Conservation (phyloP, 164 flowering plant species). For the Piper betle region DNA sequence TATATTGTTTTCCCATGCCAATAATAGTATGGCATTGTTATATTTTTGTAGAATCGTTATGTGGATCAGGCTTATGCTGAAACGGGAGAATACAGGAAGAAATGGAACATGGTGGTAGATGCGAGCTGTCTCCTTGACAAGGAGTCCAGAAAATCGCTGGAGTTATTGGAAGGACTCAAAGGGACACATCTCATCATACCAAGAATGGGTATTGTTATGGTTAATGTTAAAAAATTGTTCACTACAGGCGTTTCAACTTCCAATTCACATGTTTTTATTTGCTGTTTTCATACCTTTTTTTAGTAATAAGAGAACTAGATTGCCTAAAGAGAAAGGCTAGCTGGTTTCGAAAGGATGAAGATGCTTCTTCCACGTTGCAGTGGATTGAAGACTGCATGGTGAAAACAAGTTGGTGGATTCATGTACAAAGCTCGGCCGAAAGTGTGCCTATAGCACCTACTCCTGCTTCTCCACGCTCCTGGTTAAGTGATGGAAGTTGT, state of each 20-base stretch:
- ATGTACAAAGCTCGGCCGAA: constrained; percentile 58
- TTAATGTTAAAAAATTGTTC: not conserved
- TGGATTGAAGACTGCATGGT: constrained; percentile 84
- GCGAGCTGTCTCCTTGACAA: constrained; percentile 43
- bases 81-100: constrained; percentile 15
- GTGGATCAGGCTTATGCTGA: constrained; percentile 2
- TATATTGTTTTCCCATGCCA: too few species aligned
- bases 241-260: not conserved
- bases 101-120: constrained; percentile 81
- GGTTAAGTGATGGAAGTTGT: constrained; percentile 19
- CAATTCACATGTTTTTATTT: not conserved
- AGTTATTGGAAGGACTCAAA: constrained; percentile 72
- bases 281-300: not conserved
- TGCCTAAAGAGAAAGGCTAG: constrained; percentile 37
- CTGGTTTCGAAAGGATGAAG: constrained; percentile 42
- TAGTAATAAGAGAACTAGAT: constrained; percentile 77
- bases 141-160: constrained; percentile 56
- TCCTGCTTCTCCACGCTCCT: constrained; percentile 45
- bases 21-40: too few species aligned
- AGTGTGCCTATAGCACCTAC: constrained; percentile 46
- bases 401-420: constrained; percentile 71
- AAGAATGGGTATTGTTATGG: constrained; percentile 46
- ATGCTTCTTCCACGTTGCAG: constrained; percentile 39
- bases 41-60: constrained; percentile 32
- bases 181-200: constrained; percentile 78